Percentiles rank a stretch among this genome's conserved stretches.
Conservation (phyloP, 441 rosid species). For the Gossypium gossypioides region DNA sequence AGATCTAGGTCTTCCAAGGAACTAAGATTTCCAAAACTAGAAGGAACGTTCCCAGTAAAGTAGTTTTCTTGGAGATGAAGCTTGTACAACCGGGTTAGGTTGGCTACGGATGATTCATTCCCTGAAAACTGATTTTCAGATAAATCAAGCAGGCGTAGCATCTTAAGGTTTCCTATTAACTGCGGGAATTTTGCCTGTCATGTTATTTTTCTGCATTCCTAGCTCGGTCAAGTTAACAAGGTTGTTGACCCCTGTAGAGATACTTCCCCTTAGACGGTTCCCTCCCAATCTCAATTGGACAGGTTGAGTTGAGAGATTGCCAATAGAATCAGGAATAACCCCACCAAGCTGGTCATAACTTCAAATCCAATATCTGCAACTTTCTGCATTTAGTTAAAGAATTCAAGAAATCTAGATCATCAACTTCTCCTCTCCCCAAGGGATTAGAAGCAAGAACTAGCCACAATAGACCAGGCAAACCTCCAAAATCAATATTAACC, state of each 20-base stretch:
- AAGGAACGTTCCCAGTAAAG: conserved; percentile 13
- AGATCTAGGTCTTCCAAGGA: background rate
- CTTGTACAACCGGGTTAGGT: background rate
- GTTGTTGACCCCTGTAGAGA: background rate
- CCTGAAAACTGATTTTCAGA: background rate
- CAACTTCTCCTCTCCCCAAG: conserved; percentile 2
- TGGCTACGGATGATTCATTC: background rate
- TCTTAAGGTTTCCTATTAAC: background rate
- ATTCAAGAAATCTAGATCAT: conserved; percentile 7
- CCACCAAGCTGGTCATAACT: background rate
- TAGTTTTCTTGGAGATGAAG: background rate
- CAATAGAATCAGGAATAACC: conserved; percentile 1
- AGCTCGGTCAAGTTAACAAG: background rate
- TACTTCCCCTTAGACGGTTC: conserved; percentile 5
- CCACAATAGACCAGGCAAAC: background rate
- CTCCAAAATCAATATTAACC: conserved; percentile 7
- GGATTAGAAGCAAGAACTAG: background rate
- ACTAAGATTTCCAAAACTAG: background rate
- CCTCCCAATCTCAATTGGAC: background rate
- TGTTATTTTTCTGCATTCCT: background rate
- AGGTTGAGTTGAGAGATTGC: conserved; percentile 14
- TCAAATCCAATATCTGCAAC: background rate
- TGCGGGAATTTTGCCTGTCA: conserved; percentile 5
- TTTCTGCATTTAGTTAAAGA: conserved; percentile 12
- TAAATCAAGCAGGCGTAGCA: background rate